phyloP scores from a whole-genome alignment of 208 protist species.

The Borovskyia barvae region DNA sequence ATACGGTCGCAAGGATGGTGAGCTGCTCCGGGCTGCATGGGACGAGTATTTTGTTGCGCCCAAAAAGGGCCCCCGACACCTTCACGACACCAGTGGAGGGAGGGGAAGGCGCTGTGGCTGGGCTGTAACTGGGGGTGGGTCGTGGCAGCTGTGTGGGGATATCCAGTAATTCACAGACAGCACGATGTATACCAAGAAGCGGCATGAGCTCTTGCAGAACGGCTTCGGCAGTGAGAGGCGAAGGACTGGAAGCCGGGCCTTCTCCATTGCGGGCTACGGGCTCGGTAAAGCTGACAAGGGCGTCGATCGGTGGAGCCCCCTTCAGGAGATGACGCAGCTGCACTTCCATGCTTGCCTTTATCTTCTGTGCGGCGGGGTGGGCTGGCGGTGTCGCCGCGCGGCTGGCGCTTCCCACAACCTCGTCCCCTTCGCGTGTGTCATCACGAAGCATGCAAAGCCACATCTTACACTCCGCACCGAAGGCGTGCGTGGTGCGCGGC shows the following conservation, averaged over 20 bases:
- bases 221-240: slow-evolving; percentile 16
- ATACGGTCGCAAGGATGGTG: slow-evolving; percentile 42
- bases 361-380: not conserved
- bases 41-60: slow-evolving; percentile 53
- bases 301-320: slow-evolving; percentile 26
- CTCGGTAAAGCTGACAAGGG: slow-evolving; percentile 36
- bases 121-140: not conserved
- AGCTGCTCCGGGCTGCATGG: slow-evolving; percentile 59
- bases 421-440: slow-evolving; percentile 30
- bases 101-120: not conserved
- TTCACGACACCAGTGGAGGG: slow-evolving; percentile 14
- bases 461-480: slow-evolving; percentile 31
- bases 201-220: slow-evolving; percentile 26
- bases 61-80: slow-evolving; percentile 41
- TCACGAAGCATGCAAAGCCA: slow-evolving; percentile 74
- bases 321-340: slow-evolving; percentile 18
- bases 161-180: slow-evolving; percentile 12
- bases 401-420: slow-evolving; percentile 1
- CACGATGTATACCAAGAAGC: slow-evolving; percentile 10
- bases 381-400: too few species aligned
- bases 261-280: not conserved
- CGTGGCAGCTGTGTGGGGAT: slow-evolving; percentile 4
- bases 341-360: slow-evolving; percentile 3
- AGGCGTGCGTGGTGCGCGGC: slow-evolving; percentile 10
- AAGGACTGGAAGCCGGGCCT: not conserved